Evolutionary conservation across 1,284 basidiomycete genomes (phyloP).

Genomic region (Meripilus lineatus): DNA sequence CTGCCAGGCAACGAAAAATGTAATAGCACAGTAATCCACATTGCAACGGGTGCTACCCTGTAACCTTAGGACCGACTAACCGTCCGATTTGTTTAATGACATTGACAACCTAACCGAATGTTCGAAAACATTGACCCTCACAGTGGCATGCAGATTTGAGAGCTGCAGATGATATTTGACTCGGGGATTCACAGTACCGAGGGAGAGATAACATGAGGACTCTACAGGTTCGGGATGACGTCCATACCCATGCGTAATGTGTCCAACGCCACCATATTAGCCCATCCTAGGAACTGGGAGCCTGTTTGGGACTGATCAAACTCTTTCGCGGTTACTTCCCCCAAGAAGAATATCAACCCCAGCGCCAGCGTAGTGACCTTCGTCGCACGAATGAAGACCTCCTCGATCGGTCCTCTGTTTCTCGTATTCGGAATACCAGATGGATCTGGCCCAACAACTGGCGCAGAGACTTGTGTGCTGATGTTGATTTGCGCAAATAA

Average conservation of each 20-base stretch:
- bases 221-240: constrained; percentile 38
- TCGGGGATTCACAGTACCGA: too few relatives aligned
- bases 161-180: too few relatives aligned
- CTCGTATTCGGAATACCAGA: constrained; percentile 34
- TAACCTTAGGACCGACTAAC: too few relatives aligned
- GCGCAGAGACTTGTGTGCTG: constrained; percentile 68
- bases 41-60: too few relatives aligned
- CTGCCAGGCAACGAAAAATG: too few relatives aligned
- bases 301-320: constrained; percentile 31
- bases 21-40: too few relatives aligned
- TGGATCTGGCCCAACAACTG: constrained; percentile 41
- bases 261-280: constrained; percentile 58
- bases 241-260: constrained; percentile 61
- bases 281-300: constrained; percentile 54
- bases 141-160: too few relatives aligned
- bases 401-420: constrained; percentile 61
- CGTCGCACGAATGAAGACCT: constrained; percentile 67
- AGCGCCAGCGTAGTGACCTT: constrained; percentile 55
- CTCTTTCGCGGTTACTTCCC: constrained; percentile 39
- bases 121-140: too few relatives aligned
- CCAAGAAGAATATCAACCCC: constrained; percentile 68
- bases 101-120: too few relatives aligned
- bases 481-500: constrained; percentile 68
- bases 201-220: too few relatives aligned
- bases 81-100: too few relatives aligned